Evolutionary conservation across 345 rosid genomes (phyloP), one percentile per base, ranked within the genome.

Genomic region (rapeseed (Brassica napus)): DNA sequence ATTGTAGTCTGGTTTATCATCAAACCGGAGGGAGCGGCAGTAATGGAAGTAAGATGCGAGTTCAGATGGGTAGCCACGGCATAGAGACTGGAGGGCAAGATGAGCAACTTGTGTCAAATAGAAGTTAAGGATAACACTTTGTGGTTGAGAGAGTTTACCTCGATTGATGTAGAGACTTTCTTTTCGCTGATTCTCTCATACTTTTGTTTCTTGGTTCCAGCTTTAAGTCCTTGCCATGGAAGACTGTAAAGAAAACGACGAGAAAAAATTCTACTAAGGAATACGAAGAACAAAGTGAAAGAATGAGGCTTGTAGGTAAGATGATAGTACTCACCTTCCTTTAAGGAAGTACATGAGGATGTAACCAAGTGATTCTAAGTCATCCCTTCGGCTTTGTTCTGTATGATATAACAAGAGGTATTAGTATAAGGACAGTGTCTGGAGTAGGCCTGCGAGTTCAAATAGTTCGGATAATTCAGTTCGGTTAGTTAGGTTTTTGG

Each of bases 361-460:
- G 81, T 90, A 95, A 75, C 99, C 99, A 81, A 95, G 98, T 71
- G 99, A 95, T 78, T 95, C 98, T 59, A 95, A 83, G 81, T 95
- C 99, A 86, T 95, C 99, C 81, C 99, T 87, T 73, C 98, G 89
- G 85, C 99, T 95, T 93, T 95, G 99, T 85, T 95, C 99, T 95
- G 47, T 5, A 76, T 21, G 2, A 76, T 18, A 30, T 34, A 30
- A 16, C 58, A 15, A 39, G 23, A 6, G 2, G 2, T 4, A 39
- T 68, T 24, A 11, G 12, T 15, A 59, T 0, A 42, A 57, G 26
- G 35, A n/a, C 18, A 14, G 16, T 14, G 30, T 15, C 2, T 15
- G 32, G 4, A 39, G 47, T 39, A 39, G 4, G 47, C 3, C 11
- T 37, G 11, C 44, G 44, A 2, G 44, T 39, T 35, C 42, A 35